These are phyloP conservation scores for Kuraishia borneana DNA, from an alignment of 805 yeast genomes.

Conservation along the genomic window DNA sequence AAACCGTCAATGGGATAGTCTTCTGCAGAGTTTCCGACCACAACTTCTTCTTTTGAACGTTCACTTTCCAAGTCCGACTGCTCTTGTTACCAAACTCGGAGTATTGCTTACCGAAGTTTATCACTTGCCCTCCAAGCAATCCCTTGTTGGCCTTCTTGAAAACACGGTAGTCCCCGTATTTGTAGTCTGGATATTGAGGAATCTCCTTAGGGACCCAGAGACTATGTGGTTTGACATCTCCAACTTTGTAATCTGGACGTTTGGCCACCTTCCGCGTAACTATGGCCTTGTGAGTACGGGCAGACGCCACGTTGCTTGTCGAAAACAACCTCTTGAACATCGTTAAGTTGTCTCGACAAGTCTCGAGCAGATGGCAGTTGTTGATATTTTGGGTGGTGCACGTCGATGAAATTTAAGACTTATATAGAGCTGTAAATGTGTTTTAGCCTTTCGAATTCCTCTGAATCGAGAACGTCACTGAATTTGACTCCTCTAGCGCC, in stretches of 20 bases:
- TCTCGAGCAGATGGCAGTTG: too few relatives aligned
- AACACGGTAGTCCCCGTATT: slow-evolving; percentile 66
- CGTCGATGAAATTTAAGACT: too few relatives aligned
- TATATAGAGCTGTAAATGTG: slow-evolving; percentile 22
- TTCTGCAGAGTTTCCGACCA: slow-evolving; percentile 76
- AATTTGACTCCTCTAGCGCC: slow-evolving; percentile 29
- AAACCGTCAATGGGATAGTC: slow-evolving; percentile 46
- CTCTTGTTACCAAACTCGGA: slow-evolving; percentile 68
- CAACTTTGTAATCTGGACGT: slow-evolving; percentile 33
- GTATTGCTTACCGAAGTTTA: slow-evolving; percentile 65
- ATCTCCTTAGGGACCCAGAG: slow-evolving; percentile 30
- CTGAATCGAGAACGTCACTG: slow-evolving; percentile 29
- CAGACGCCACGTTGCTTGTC: slow-evolving; percentile 7
- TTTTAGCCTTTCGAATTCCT: slow-evolving; percentile 30
- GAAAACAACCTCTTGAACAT: slow-evolving; percentile 12
- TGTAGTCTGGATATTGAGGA: slow-evolving; percentile 49
- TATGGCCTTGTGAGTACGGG: slow-evolving; percentile 25
- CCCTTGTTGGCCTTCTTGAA: slow-evolving; percentile 85
- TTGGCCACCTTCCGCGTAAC: slow-evolving; percentile 35
- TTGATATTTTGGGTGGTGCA: too few relatives aligned
- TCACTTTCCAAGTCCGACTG: slow-evolving; percentile 70
- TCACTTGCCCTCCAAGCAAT: slow-evolving; percentile 79
- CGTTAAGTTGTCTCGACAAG: too few relatives aligned
- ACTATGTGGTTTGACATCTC: slow-evolving; percentile 36
- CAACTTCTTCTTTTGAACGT: slow-evolving; percentile 59